A percentile compares a stretch with the other conserved stretches of the same genome.
phyloP scores from a whole-genome alignment of 2,329 filamentous ascomycete species.

The Fusarium humuli region DNA sequence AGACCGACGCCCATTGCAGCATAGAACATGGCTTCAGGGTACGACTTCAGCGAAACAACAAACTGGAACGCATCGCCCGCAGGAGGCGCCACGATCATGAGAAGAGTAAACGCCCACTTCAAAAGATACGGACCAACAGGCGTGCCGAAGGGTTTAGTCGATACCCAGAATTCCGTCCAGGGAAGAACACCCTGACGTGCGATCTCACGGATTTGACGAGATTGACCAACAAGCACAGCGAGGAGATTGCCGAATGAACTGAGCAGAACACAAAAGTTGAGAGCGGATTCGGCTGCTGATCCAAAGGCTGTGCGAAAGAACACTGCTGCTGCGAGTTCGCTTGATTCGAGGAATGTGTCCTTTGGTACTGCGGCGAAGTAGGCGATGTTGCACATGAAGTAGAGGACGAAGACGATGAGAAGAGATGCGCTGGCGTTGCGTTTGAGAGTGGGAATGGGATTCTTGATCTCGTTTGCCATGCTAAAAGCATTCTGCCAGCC shows the following conservation, averaged over 20 bases:
- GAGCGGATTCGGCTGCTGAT: conserved; percentile 55
- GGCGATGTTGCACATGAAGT: conserved; percentile 69
- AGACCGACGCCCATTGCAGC: conserved; percentile 68
- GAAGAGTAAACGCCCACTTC: conserved; percentile 67
- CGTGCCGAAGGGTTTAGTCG: conserved; percentile 63
- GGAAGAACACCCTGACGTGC: conserved; percentile 72
- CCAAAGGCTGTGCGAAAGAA: conserved; percentile 72
- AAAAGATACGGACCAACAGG: conserved; percentile 65
- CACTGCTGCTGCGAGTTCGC: conserved; percentile 65
- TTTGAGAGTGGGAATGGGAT: conserved; percentile 67
- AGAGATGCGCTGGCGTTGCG: conserved; percentile 63
- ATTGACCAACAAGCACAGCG: conserved; percentile 65
- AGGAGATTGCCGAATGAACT: conserved; percentile 70
- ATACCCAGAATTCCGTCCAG: conserved; percentile 71
- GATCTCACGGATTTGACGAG: conserved; percentile 69
- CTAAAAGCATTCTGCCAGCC: conserved; percentile 72
- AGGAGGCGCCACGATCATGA: conserved; percentile 71
- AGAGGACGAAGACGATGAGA: conserved; percentile 63
- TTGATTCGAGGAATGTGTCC: conserved; percentile 63
- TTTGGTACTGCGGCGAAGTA: conserved; percentile 70
- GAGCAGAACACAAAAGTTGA: conserved; percentile 68
- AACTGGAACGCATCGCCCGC: conserved; percentile 69
- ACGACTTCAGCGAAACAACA: conserved; percentile 69
- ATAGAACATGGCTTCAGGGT: conserved; percentile 69
- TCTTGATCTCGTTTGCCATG: conserved; percentile 71